A percentile compares a stretch with the other conserved stretches of the same genome.
These are phyloP conservation scores for Scytalidium lignicola DNA, from an alignment of 2,329 filamentous ascomycete genomes.

Conservation along the genomic window DNA sequence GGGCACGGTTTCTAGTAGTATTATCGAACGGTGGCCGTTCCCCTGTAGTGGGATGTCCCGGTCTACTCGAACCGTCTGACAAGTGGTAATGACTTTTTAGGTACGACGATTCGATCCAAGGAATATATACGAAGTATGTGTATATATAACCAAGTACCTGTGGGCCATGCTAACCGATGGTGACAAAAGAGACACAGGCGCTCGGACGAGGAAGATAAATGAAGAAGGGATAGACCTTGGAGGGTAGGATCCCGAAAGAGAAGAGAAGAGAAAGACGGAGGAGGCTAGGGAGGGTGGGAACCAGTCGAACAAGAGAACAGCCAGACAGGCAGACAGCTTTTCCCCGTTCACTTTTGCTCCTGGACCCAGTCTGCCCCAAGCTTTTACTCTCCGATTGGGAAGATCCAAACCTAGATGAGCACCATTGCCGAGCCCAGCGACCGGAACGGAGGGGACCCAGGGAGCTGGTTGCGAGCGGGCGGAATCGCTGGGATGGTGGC, in stretches of 20 bases:
- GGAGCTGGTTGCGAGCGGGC: background rate
- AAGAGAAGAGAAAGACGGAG: no score
- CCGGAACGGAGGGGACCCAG: background rate
- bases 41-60: background rate
- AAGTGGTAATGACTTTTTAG: background rate
- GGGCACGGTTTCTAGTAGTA: background rate
- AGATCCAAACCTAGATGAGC: background rate
- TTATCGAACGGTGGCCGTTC: background rate
- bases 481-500: background rate
- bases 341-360: no score
- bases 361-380: background rate
- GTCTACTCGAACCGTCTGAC: background rate
- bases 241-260: no score
- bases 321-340: no score
- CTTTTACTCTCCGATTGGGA: background rate
- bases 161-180: no score
- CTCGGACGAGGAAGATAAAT: no score
- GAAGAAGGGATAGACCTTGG: no score
- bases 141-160: no score
- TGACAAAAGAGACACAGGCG: no score
- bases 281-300: no score
- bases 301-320: no score
- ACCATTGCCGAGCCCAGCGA: background rate
- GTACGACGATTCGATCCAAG: background rate
- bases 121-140: background rate